A percentile compares a stretch with the other conserved stretches of the same genome.
phyloP scores from a whole-genome alignment of 2,329 filamentous ascomycete genomes.

The Fusarium agapanthi region DNA sequence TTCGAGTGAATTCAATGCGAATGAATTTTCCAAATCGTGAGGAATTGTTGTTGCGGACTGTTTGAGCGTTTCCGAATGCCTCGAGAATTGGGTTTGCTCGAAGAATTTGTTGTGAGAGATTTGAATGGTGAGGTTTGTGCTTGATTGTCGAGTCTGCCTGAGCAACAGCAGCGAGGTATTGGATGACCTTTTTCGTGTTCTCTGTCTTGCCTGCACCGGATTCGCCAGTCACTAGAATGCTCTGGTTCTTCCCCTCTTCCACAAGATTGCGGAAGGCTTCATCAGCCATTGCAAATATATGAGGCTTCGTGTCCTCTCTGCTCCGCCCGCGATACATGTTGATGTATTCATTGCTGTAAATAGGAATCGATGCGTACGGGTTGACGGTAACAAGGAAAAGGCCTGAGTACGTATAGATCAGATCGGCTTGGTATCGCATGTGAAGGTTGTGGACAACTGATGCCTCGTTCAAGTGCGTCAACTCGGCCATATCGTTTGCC shows the following conservation, averaged over 20 bases:
- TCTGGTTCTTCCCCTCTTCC: conserved; percentile 95
- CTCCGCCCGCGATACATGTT: conserved; percentile 96
- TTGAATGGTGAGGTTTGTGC: conserved; percentile 73
- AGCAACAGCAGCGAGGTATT: conserved; percentile 95
- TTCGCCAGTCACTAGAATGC: conserved; percentile 96
- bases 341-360: conserved; percentile 96
- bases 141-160: conserved; percentile 77
- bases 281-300: conserved; percentile 98
- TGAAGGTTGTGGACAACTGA: conserved; percentile 98
- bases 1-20: conserved; percentile 89
- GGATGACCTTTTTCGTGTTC: conserved; percentile 99
- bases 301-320: conserved; percentile 93
- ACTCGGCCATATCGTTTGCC: conserved; percentile 97
- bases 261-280: conserved; percentile 95
- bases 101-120: conserved; percentile 94
- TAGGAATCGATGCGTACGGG: conserved; percentile 92
- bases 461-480: conserved; percentile 96
- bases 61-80: conserved; percentile 98
- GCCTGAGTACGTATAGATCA: conserved; percentile 98
- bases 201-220: conserved; percentile 98
- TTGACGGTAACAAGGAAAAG: conserved; percentile 97
- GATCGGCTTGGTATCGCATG: conserved; percentile 91
- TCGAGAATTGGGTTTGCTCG: conserved; percentile 97
- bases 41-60: conserved; percentile 97
- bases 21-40: conserved; percentile 99